Evolutionary conservation across 495 filamentous ascomycete genomes (phyloP), one percentile per base, ranked within the genome.

Genomic region (Lasiosphaeria miniovina): DNA sequence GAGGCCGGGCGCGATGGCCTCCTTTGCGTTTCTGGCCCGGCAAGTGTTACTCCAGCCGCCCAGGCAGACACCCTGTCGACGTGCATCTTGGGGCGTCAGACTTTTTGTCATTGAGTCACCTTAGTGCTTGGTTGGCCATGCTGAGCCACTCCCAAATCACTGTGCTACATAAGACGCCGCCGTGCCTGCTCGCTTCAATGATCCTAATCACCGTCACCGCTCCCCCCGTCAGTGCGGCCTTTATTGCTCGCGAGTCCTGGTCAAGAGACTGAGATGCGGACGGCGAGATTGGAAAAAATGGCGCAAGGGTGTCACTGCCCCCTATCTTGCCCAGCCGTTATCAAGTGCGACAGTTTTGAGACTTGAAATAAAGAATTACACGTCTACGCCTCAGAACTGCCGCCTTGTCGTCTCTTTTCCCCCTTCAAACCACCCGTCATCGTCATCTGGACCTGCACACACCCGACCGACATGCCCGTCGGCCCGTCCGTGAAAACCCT

Each of bases 111-210:
- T 55, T 59, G 55, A 62, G 36, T 62, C 46, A 56, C 50, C 58
- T 58, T 54, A 59, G 54, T 49, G 55, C 58, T 58, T 54, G 62
- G 54, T 49, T 59, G 24, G 45, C 38, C 32, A 32, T 54, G 54
- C 61, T 55, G 61, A 59, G 59, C 53, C 65, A 58, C 60, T 34
- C 1, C 32, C 32, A 15, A n/a, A 24, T 59, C 15, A 36, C 49
- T 56, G 65, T 68, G 53, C 59, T 53, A 70, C 65, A 57, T 65
- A 64, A 63, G 62, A 62, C 55, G 49, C 50, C 36, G 58, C 49
- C 53, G 33, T 53, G 33, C 14, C 6, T 9, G n/a, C 12, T 36
- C 34, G 51, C 32, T 33, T 54, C 56, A 32, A 48, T 53, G 14
- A 12, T 43, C 41, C 31, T 48, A 9, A 14, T 8, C 38, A 17